Percentiles rank a stretch among this genome's conserved stretches.
These are phyloP conservation scores for Colletotrichum orbiculare DNA, from an alignment of 2,329 filamentous ascomycete genomes.

Conservation along the genomic window DNA sequence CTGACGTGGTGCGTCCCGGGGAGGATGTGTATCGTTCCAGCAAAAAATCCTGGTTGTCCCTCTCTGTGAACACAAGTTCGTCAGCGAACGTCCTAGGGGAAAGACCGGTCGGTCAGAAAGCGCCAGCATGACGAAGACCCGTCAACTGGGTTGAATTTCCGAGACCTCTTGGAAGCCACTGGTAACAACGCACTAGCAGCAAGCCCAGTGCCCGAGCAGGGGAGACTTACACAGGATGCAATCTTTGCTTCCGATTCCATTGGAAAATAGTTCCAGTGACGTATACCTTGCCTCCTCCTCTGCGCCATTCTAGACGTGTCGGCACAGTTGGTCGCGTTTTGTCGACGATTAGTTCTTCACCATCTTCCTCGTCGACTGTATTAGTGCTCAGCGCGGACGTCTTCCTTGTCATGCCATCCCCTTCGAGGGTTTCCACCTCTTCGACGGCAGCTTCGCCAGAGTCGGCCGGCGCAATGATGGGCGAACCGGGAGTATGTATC, in stretches of 20 bases:
- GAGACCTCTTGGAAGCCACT: constrained; percentile 18
- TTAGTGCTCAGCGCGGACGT: constrained; percentile 70
- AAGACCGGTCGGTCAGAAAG: constrained; percentile 22
- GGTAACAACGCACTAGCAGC: constrained; percentile 37
- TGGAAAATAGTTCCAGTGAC: constrained; percentile 97
- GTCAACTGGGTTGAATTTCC: neutral
- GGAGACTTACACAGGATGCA: constrained; percentile 82
- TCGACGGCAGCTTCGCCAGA: constrained; percentile 66
- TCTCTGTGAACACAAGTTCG: constrained; percentile 51
- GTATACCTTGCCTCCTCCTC: constrained; percentile 88
- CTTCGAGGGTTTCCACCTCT: constrained; percentile 63
- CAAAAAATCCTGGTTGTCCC: constrained; percentile 72
- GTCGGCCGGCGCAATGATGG: constrained; percentile 81
- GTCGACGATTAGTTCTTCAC: constrained; percentile 80
- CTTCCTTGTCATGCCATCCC: constrained; percentile 62
- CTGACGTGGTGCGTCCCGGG: constrained; percentile 97
- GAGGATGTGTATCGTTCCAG: constrained; percentile 82
- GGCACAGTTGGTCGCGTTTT: constrained; percentile 83
- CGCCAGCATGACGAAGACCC: constrained; percentile 6
- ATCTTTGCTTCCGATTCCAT: constrained; percentile 93
- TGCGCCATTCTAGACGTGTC: constrained; percentile 86
- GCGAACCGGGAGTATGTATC: constrained; percentile 87
- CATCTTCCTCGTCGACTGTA: constrained; percentile 80
- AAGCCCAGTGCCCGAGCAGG: constrained; percentile 4
- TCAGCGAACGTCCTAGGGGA: constrained; percentile 26